phyloP scores from a whole-genome alignment of 2,329 filamentous ascomycete genomes.

The Thielaviopsis populi region DNA sequence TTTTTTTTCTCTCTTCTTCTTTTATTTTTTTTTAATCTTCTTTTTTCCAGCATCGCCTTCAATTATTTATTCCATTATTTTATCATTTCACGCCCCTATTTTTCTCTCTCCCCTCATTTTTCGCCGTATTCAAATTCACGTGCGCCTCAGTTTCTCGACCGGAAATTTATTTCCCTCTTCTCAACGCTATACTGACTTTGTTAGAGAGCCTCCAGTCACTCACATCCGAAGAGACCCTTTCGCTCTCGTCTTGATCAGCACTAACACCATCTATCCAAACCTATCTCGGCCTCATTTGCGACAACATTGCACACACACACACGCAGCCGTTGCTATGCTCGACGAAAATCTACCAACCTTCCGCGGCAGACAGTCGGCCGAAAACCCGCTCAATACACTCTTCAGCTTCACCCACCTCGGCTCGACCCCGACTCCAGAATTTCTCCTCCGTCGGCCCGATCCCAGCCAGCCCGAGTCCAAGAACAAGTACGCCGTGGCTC shows the following conservation, averaged over 20 bases:
- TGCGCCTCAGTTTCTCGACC: background rate
- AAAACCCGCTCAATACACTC: constrained; percentile 40
- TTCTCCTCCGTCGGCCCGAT: constrained; percentile 63
- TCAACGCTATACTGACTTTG: no score
- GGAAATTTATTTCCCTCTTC: background rate
- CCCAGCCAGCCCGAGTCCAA: constrained; percentile 52
- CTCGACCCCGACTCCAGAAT: constrained; percentile 63
- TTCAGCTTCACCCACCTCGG: constrained; percentile 55
- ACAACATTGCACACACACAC: background rate
- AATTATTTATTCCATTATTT: background rate
- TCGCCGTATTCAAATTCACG: background rate
- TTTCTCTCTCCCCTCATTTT: background rate
- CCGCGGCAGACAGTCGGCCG: constrained; percentile 36
- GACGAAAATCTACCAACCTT: constrained; percentile 85
- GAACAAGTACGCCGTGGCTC: constrained; percentile 74
- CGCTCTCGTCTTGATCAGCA: background rate
- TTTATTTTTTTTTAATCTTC: background rate
- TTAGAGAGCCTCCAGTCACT: background rate
- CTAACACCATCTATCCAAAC: background rate
- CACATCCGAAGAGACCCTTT: background rate
- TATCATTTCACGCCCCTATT: background rate
- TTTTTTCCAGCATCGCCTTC: background rate
- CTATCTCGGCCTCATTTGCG: background rate
- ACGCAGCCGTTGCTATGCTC: constrained; percentile 42
- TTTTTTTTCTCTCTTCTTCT: background rate